Evolutionary conservation across 1,284 basidiomycete species (phyloP).

Genomic region (Ceratobasidium sp.): DNA sequence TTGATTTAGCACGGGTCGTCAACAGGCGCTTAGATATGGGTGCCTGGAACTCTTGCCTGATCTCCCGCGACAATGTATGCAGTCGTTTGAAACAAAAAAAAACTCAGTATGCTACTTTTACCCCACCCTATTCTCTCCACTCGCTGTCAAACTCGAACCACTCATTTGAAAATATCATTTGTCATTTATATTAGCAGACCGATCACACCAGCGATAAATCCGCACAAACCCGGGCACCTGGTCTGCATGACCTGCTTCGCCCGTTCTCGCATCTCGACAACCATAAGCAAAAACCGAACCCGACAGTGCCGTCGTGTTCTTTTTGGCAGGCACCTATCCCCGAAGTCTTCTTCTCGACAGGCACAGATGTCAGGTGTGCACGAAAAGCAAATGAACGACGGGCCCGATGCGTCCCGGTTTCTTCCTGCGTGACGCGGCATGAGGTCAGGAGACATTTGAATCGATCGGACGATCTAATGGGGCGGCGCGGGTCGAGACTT

Average conservation of each 20-base stretch:
- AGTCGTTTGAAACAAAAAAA: no score
- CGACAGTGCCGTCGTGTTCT: constrained; percentile 14
- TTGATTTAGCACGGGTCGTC: no score
- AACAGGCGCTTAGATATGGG: no score
- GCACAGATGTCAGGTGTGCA: constrained; percentile 7
- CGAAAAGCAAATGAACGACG: not conserved
- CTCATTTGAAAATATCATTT: not conserved
- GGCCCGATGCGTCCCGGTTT: constrained; percentile 29
- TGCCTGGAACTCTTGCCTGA: no score
- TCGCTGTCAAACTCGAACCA: not conserved
- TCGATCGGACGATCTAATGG: constrained; percentile 18
- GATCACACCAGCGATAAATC: constrained; percentile 17
- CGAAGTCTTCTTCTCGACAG: no score
- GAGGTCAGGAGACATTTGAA: constrained; percentile 39
- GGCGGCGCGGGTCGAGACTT: constrained; percentile 14
- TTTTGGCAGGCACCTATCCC: constrained; percentile 6
- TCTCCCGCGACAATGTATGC: no score
- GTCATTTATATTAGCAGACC: not conserved
- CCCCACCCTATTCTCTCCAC: no score
- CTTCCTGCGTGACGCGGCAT: constrained; percentile 3
- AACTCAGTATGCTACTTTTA: no score
- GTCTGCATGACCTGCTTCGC: constrained; percentile 16
- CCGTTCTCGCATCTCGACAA: constrained; percentile 14
- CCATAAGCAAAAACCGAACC: constrained; percentile 16
- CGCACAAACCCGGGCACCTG: constrained; percentile 21